A percentile compares a stretch with the other conserved stretches of the same genome.
phyloP scores from a whole-genome alignment of 345 rosid species.

The Salix udensis region DNA sequence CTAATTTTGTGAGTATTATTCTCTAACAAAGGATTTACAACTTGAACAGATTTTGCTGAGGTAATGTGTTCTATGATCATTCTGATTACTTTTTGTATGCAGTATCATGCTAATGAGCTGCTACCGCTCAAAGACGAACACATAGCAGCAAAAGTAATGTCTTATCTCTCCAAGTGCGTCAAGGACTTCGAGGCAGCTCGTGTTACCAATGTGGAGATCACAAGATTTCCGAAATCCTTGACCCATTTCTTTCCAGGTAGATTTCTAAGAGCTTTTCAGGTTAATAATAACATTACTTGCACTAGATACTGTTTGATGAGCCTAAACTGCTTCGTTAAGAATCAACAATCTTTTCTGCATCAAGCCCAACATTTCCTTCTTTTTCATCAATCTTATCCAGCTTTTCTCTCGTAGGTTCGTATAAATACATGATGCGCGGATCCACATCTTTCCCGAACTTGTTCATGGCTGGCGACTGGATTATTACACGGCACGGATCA shows the following conservation, averaged over 20 bases:
- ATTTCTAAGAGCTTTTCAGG: neutral
- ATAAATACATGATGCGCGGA: constrained; percentile 58
- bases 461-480: constrained; percentile 75
- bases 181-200: constrained; percentile 35
- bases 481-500: constrained; percentile 54
- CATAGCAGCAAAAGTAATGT: constrained; percentile 33
- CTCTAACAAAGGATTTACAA: neutral
- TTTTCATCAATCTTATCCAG: neutral
- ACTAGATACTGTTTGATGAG: neutral
- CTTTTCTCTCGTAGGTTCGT: constrained; percentile 40
- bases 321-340: neutral
- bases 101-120: constrained; percentile 53
- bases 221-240: constrained; percentile 42
- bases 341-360: neutral
- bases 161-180: constrained; percentile 41
- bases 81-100: constrained; percentile 3
- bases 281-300: neutral
- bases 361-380: neutral
- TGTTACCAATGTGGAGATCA: constrained; percentile 38
- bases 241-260: constrained; percentile 64
- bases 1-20: constrained; percentile 47
- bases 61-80: neutral
- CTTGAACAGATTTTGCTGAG: neutral
- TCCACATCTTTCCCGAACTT: constrained; percentile 45
- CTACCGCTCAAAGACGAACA: constrained; percentile 40